Base-by-base conservation (phyloP, 148 eudicot genomes). In the Amaranthus hypochondriacus region DNA sequence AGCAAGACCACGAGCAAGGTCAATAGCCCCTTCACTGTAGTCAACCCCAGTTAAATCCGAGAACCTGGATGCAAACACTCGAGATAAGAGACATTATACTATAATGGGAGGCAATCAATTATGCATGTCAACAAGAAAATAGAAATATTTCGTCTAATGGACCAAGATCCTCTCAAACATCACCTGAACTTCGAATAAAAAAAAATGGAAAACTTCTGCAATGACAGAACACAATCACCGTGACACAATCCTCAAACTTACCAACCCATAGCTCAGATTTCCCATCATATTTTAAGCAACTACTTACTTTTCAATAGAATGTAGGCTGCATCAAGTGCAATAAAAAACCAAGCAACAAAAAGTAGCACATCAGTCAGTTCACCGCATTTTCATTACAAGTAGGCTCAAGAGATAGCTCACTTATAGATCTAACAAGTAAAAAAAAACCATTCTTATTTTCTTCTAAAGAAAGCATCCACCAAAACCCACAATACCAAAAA, bases 11-110 rank as follows among this genome's bases (percentile, higher is more conserved):
- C 89, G 89, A 79, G 99, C 97, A 83, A 96, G 96, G 75, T 86
- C 75, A 65, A 96, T 80, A 78, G 99, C 99, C 75, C 93, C 97
- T 90, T 88, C 99, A 80, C 92, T 90, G 74, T 96, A 96, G 80
- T 96, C 99, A 66, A 87, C 86, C 66, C 99, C 99, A 76, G 95
- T 90, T 70, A 96, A 87, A 83, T 96, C 90, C 63, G 92, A 80
- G 81, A 96, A 96, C 92, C 99, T 96, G 81, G 53, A 71, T 75
- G 60, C 76, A 80, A 56, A 75, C 28, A 65, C 2, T 46, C 64
- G 66, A 56, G 47, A 2, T 39, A 66, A 5, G 6, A 9, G 54
- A 12, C 56, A 57, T 10, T 39, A 60, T 28, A 18, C 44, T 67
- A 47, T 13, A 56, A 68, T 9, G 39, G 9, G 56, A 28, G 57